Evolutionary conservation across 169 alveolate species (phyloP).

Genomic region (Eimeria necatrix): DNA sequence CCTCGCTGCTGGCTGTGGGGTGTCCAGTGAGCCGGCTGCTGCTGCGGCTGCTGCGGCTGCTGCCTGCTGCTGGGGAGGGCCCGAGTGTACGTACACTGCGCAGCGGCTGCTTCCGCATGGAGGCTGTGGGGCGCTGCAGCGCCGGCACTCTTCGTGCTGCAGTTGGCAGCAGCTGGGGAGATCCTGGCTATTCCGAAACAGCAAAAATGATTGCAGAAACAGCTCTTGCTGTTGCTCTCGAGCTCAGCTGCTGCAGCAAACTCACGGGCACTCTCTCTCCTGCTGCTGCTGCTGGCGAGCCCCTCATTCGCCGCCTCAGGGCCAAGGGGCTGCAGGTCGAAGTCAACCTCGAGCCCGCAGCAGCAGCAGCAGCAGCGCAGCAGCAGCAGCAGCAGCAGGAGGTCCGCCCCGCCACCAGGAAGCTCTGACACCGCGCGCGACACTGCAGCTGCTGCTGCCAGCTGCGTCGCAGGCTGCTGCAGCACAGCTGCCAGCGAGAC

Average conservation of each 20-base stretch:
- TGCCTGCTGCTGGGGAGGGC: slow-evolving; percentile 72
- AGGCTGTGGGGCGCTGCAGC: slow-evolving; percentile 10
- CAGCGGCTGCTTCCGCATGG: slow-evolving; percentile 33
- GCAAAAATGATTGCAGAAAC: slow-evolving; percentile 70
- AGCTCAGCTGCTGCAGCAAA: neutral
- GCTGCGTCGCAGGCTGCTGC: neutral
- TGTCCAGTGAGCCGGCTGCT: neutral
- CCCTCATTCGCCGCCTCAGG: slow-evolving; percentile 47
- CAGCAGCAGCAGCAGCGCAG: slow-evolving; percentile 46
- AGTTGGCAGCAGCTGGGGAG: slow-evolving; percentile 40
- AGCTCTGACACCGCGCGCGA: neutral
- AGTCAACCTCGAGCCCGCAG: neutral
- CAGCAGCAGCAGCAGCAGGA: slow-evolving; percentile 46
- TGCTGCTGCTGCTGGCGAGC: slow-evolving; percentile 56
- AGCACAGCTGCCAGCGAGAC: neutral
- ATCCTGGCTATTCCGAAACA: slow-evolving; percentile 78
- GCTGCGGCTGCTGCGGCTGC: neutral
- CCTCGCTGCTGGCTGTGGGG: neutral
- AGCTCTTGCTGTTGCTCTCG: slow-evolving; percentile 60
- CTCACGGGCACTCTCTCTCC: slow-evolving; percentile 63
- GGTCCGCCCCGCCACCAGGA: neutral
- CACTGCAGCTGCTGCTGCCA: neutral
- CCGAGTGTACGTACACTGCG: slow-evolving; percentile 14
- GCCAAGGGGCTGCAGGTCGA: neutral
- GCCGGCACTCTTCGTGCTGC: neutral